phyloP scores from a whole-genome alignment of 306 rosid genomes.

The Prunus davidiana region DNA sequence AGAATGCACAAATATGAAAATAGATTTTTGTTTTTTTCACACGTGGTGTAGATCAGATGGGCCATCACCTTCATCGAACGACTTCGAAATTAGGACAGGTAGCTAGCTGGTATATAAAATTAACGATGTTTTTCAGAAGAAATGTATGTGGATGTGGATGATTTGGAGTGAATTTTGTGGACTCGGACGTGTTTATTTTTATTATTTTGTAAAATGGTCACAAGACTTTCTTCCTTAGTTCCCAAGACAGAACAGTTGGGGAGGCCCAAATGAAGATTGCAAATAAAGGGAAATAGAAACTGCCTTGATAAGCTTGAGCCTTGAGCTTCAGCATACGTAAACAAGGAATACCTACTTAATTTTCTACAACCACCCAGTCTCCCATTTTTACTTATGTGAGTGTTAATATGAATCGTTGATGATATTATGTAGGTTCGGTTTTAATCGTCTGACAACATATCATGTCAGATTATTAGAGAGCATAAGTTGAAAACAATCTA shows the following conservation, averaged over 20 bases:
- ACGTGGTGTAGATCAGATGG: not conserved
- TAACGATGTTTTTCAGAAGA: not conserved
- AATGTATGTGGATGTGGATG: not conserved
- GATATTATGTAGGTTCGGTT: too few relatives aligned
- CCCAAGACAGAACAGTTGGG: not conserved
- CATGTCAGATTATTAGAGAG: too few relatives aligned
- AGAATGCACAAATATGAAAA: too few relatives aligned
- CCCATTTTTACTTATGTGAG: not conserved
- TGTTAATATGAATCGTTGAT: too few relatives aligned
- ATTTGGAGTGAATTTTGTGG: not conserved
- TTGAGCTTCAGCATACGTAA: conserved; percentile 8
- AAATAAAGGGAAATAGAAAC: not conserved
- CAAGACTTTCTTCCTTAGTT: not conserved
- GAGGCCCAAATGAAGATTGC: conserved; percentile 10
- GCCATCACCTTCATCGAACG: not conserved
- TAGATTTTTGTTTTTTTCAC: not conserved
- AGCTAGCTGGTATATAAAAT: not conserved
- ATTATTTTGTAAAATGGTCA: not conserved
- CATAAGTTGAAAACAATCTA: not conserved
- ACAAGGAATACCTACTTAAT: not conserved
- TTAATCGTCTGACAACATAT: too few relatives aligned
- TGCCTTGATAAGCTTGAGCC: not conserved
- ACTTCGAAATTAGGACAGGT: not conserved
- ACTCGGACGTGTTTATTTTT: not conserved
- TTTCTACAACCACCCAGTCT: not conserved